Evolutionary conservation across 805 yeast genomes (phyloP), one percentile per base, ranked within the genome.

Genomic region (Spathaspora passalidarum): DNA sequence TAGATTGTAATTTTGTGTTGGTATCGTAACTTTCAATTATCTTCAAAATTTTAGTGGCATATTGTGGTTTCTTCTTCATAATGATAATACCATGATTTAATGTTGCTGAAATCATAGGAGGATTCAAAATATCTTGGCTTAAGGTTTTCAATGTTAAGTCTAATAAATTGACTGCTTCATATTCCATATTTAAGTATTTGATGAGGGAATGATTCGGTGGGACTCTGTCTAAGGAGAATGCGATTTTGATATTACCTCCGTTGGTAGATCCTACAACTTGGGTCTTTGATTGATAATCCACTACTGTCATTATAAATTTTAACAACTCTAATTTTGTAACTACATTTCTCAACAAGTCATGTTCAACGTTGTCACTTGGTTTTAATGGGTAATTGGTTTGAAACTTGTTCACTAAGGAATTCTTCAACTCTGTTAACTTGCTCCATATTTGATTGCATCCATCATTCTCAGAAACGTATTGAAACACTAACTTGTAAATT

Each of bases 301-400:
- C 66, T 6, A 72, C 71, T 5, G 66, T 54, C 46, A 64, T 80
- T 9, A 88, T 78, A 48, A 91, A 81, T 63, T 86, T 88, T 43
- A 84, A 69, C n/a, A 85, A 71, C 22, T 91, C 83, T n/a, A 86
- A 66, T 61, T 79, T 81, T 40, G 82, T 68, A 11, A 85, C 81
- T 32, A 81, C 63, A 40, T 81, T 76, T 60, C 82, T 75, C 29
- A 68, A 56, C 23, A 63, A 54, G 53, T 79, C 82, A 32, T 72
- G 69, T 49, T 79, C 87, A 18, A 65, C 67, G 46, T 72, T 68
- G 44, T 73, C 80, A 16, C 72, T 64, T 13, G 73, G 64, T 17
- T 66, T 61, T 45, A 81, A 69, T 3, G 88, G 89, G 53, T 72
- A 81, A 3, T 59, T 66, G 2, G 80, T 61, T 18, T 74, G 78